phyloP scores from a whole-genome alignment of 345 rosid genomes.

The Laguncularia racemosa region DNA sequence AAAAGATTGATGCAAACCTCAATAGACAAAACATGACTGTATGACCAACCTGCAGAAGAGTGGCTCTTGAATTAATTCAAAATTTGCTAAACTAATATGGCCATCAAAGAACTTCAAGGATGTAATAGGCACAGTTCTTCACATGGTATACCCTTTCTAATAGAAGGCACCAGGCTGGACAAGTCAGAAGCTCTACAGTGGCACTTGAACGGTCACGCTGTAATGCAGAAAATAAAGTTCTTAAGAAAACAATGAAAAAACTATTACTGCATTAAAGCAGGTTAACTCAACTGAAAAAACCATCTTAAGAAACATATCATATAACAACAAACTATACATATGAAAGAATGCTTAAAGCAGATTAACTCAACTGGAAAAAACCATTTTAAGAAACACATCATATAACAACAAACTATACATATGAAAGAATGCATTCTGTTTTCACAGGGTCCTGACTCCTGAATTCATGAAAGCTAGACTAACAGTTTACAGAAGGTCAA shows the following conservation, averaged over 20 bases:
- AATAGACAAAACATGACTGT: conserved; percentile 60
- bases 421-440: too few relatives aligned
- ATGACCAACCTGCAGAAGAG: conserved; percentile 53
- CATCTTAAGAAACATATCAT: too few relatives aligned
- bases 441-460: too few relatives aligned
- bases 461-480: too few relatives aligned
- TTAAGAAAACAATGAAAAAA: background rate
- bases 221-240: conserved; percentile 1
- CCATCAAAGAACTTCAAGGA: background rate
- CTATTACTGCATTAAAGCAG: background rate
- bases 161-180: conserved; percentile 63
- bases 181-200: conserved; percentile 41
- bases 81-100: background rate
- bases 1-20: conserved; percentile 44
- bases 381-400: too few relatives aligned
- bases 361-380: too few relatives aligned
- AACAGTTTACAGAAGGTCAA: too few relatives aligned
- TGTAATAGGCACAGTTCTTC: conserved; percentile 1
- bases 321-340: too few relatives aligned
- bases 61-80: background rate
- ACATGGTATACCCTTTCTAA: conserved; percentile 46
- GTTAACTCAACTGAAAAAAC: too few relatives aligned
- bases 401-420: too few relatives aligned
- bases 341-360: too few relatives aligned
- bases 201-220: conserved; percentile 47